phyloP scores from a whole-genome alignment of 495 filamentous ascomycete genomes.

The Penicillium cataractarum region DNA sequence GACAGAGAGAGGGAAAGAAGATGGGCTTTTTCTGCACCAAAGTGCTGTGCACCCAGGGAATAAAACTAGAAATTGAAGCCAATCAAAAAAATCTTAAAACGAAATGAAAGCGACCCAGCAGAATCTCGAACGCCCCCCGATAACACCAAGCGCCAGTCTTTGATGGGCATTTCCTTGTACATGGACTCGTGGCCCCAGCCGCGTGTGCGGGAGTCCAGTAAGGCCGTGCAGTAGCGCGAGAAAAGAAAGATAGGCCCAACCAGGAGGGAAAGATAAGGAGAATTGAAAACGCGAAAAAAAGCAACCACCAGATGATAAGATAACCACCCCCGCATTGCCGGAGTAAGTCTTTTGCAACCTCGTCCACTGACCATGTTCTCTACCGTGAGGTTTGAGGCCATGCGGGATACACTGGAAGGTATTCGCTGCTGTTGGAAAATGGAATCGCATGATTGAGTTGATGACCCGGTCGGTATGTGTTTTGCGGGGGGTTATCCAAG shows the following conservation, averaged over 20 bases:
- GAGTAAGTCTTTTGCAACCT: conserved; percentile 17
- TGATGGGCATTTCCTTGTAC: conserved; percentile 6
- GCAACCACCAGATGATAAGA: conserved; percentile 18
- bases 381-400: neutral
- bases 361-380: conserved; percentile 25
- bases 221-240: conserved; percentile 10
- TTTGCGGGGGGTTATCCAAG: neutral
- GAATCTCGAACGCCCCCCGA: neutral
- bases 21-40: conserved; percentile 1
- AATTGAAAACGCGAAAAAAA: conserved; percentile 9
- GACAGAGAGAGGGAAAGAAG: conserved; percentile 8
- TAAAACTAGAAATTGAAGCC: conserved; percentile 3
- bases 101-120: neutral
- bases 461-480: neutral
- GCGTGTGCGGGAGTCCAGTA: neutral
- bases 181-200: conserved; percentile 1
- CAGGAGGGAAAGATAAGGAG: conserved; percentile 11
- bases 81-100: neutral
- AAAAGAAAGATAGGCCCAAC: conserved; percentile 1
- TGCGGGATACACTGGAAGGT: neutral
- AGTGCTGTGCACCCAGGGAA: conserved; percentile 6
- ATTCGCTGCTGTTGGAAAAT: neutral
- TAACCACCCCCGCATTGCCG: conserved; percentile 14
- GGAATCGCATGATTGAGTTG: neutral
- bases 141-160: conserved; percentile 25